Evolutionary conservation across 768 basidiomycete species (phyloP), one percentile per base, ranked within the genome.

Genomic region (Tubosaeta brunneosetosa): DNA sequence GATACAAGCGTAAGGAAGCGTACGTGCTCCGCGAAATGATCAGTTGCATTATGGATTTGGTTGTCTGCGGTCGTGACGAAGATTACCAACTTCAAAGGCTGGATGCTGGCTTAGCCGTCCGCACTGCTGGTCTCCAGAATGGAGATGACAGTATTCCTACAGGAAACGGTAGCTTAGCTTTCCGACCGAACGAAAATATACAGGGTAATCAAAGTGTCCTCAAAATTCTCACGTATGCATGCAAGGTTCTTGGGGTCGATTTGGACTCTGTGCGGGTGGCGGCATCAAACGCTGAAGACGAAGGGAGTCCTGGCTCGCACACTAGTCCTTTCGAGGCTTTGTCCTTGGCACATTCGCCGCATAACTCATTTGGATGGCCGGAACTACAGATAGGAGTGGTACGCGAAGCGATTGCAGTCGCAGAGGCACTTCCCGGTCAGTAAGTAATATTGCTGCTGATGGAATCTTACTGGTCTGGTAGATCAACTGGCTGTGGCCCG

Each of bases 371-470:
- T 65, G 97, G 97, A 4, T 98, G 95, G 95, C 87, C 94, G 3
- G 91, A 94, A 66, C 74, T 99, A 37, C 95, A 97, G 73, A 82
- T 97, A 16, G 93, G 92, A 22, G 83, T 94, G n/a, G 77, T 97
- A 19, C 81, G 92, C 34, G 97, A 98, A 66, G 91, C 93, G 1
- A 85, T 97, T 19, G 85, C 88, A 0, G 84, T 98, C 3, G 90
- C 92, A 2, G 92, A 97, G 68, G 84, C 91, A 13, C 72, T 99
- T 22, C 93, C 95, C 51, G 93, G 94, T 91, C 55, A 49, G 78
- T 71, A 10, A 46, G 51, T 46, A 45, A 37, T 26, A 29, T 49
- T 33, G 25, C 40, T 34, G 11, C 26, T 13, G 27, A 46, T 49
- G 14, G 19, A 17, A 44, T 51, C 51, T 51, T 27, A 51, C 49